A percentile compares a stretch with the other conserved stretches of the same genome.
Evolutionary conservation across 208 protist genomes (phyloP).

Genomic region (Leishmania lainsoni): DNA sequence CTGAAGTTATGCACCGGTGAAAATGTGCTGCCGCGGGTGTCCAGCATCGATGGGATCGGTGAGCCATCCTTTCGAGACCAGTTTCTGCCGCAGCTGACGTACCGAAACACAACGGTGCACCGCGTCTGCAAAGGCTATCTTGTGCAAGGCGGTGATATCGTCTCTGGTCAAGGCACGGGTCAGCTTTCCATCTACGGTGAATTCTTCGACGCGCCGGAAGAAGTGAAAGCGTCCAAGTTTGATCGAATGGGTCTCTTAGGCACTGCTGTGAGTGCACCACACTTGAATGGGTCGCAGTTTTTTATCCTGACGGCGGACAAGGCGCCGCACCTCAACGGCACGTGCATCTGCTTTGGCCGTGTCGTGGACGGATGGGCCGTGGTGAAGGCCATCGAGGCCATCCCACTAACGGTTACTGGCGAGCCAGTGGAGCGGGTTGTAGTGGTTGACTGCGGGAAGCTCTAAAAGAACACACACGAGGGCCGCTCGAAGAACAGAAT

Average conservation of each 20-base stretch:
- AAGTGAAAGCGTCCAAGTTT: constrained; percentile 92
- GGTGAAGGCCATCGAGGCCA: constrained; percentile 74
- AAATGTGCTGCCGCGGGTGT: constrained; percentile 62
- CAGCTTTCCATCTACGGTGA: constrained; percentile 98
- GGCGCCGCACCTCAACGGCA: constrained; percentile 87
- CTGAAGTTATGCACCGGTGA: constrained; percentile 88
- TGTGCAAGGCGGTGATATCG: constrained; percentile 91
- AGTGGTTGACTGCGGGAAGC: constrained; percentile 72
- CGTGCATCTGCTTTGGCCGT: constrained; percentile 96
- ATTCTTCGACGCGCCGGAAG: constrained; percentile 93
- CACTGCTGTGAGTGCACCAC: constrained; percentile 97
- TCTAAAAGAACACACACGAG: constrained; percentile 12
- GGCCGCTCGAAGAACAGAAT: not conserved
- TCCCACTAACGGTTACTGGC: constrained; percentile 51
- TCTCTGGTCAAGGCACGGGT: constrained; percentile 87
- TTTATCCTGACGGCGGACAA: constrained; percentile 85
- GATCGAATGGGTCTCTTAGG: constrained; percentile 91
- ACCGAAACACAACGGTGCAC: constrained; percentile 91
- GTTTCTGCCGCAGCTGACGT: constrained; percentile 89
- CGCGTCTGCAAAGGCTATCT: constrained; percentile 92
- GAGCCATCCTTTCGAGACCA: constrained; percentile 77
- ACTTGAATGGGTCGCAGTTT: constrained; percentile 96
- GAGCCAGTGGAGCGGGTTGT: constrained; percentile 42
- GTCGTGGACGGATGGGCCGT: constrained; percentile 86
- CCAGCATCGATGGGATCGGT: constrained; percentile 56